These are phyloP conservation scores for Claviceps arundinis DNA, from an alignment of 2,329 filamentous ascomycete genomes.

Conservation along the genomic window DNA sequence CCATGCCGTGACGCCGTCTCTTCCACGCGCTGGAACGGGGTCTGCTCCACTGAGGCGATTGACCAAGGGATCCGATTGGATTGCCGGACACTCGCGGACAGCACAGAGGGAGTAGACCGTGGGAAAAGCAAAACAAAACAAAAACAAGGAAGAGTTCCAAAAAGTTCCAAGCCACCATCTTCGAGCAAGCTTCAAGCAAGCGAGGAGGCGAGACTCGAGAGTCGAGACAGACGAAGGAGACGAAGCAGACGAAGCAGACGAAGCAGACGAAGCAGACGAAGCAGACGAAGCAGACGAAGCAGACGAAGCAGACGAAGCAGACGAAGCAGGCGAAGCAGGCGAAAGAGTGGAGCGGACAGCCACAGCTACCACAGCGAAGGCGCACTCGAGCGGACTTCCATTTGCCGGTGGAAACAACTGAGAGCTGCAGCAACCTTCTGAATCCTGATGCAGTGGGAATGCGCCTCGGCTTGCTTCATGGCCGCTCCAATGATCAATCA, in stretches of 20 bases:
- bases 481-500: not conserved
- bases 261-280: too few species aligned
- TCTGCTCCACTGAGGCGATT: not conserved
- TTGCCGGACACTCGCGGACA: not conserved
- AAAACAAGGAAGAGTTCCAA: slow-evolving; percentile 3
- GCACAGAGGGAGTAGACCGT: not conserved
- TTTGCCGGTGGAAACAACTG: too few species aligned
- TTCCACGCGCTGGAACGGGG: too few species aligned
- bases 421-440: too few species aligned
- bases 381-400: not conserved
- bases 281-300: too few species aligned
- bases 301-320: too few species aligned
- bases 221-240: too few species aligned
- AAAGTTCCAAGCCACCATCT: not conserved
- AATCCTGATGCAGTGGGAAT: too few species aligned
- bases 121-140: not conserved
- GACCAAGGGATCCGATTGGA: slow-evolving; percentile 1
- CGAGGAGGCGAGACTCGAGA: not conserved
- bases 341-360: not conserved
- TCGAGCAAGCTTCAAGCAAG: not conserved
- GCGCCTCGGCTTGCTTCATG: not conserved
- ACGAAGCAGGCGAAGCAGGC: too few species aligned
- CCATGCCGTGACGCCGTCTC: too few species aligned
- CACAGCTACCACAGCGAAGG: slow-evolving; percentile 1
- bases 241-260: too few species aligned